Conservation (phyloP, 805 yeast species). For the Cephaloascus fragrans region DNA sequence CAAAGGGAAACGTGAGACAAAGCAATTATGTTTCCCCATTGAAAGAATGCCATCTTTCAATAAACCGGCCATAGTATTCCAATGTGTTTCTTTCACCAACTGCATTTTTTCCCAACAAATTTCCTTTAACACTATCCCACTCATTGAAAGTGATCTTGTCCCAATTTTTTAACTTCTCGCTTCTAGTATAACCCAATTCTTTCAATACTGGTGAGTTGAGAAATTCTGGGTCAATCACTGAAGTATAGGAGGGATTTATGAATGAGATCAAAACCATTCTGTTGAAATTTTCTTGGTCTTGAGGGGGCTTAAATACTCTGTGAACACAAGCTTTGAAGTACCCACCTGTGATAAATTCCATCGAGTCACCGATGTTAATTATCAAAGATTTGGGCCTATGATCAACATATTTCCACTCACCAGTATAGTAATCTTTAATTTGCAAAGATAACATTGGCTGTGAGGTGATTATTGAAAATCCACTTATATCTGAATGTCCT, state of each 20-base stretch:
- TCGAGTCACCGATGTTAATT: slow-evolving; percentile 31
- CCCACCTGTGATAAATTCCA: slow-evolving; percentile 33
- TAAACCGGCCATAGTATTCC: slow-evolving; percentile 10
- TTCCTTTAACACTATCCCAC: slow-evolving; percentile 22
- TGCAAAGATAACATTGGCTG: slow-evolving; percentile 31
- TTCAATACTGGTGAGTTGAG: slow-evolving; percentile 25
- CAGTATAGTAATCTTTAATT: slow-evolving; percentile 24
- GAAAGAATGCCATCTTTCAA: slow-evolving; percentile 13
- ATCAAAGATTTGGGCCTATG: slow-evolving; percentile 27
- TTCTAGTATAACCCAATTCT: slow-evolving; percentile 18
- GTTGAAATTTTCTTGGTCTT: slow-evolving; percentile 22
- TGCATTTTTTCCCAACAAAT: slow-evolving; percentile 3
- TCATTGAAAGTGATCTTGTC: slow-evolving; percentile 24
- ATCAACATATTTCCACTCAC: slow-evolving; percentile 27
- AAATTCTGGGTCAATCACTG: slow-evolving; percentile 31
- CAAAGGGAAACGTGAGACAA: no score
- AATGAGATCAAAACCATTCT: slow-evolving; percentile 34
- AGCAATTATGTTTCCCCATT: no score
- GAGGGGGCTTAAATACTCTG: slow-evolving; percentile 37
- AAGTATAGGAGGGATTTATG: slow-evolving; percentile 23
- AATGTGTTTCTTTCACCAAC: slow-evolving; percentile 11
- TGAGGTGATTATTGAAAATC: slow-evolving; percentile 27
- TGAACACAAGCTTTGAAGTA: slow-evolving; percentile 37
- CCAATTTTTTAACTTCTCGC: slow-evolving; percentile 18
- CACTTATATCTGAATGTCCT: slow-evolving; percentile 37